A percentile compares a stretch with the other conserved stretches of the same genome.
These are phyloP conservation scores for Boeremia lycopersici DNA, from an alignment of 2,329 filamentous ascomycete species.

Conservation along the genomic window DNA sequence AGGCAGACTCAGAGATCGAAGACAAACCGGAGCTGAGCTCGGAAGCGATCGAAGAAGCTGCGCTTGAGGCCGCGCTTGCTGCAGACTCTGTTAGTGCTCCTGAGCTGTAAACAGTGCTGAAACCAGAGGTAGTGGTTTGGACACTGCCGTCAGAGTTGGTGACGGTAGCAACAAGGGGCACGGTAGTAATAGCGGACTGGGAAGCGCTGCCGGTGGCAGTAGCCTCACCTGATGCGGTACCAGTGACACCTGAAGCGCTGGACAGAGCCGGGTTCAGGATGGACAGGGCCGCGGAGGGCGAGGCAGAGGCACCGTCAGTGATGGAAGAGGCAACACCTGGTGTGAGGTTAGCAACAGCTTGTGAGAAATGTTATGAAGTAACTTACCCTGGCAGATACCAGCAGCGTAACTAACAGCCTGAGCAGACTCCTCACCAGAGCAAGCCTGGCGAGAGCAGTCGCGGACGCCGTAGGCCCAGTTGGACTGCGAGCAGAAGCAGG, in stretches of 20 bases:
- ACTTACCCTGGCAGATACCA: constrained; percentile 42
- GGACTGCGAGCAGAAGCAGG: constrained; percentile 53
- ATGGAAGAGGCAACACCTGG: constrained; percentile 4
- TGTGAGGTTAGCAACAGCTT: background rate
- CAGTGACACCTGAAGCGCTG: constrained; percentile 4
- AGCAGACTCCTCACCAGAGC: constrained; percentile 34
- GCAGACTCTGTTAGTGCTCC: constrained; percentile 17
- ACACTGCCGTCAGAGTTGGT: constrained; percentile 30
- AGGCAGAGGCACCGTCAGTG: background rate
- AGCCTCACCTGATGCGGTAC: constrained; percentile 17
- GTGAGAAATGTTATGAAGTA: background rate
- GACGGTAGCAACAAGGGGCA: constrained; percentile 27
- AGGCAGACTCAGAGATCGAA: constrained; percentile 14
- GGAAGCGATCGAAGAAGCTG: constrained; percentile 18
- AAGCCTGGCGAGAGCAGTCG: constrained; percentile 55
- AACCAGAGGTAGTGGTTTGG: constrained; percentile 32
- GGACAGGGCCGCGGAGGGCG: constrained; percentile 26
- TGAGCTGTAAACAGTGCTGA: constrained; percentile 27
- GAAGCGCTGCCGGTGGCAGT: constrained; percentile 16
- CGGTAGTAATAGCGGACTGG: constrained; percentile 23
- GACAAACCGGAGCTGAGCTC: constrained; percentile 15
- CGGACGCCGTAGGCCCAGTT: constrained; percentile 56
- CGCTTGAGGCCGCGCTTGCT: constrained; percentile 22
- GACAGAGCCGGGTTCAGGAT: constrained; percentile 32
- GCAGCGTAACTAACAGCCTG: constrained; percentile 43